Base-by-base conservation (phyloP, 116 monocot species). In the Zostera marina region DNA sequence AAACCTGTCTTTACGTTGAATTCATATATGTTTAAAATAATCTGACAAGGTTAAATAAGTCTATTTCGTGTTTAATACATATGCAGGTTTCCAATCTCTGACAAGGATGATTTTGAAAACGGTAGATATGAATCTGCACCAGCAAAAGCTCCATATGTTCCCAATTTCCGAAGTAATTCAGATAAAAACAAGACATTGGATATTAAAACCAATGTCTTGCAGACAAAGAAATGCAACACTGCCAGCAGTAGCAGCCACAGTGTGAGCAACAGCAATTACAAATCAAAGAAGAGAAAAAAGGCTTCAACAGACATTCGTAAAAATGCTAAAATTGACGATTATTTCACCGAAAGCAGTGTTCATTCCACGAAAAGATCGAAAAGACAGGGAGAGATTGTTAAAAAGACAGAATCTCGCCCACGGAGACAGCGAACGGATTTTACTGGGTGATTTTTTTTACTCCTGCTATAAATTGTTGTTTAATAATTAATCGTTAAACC, bases 21-120 rank as follows among this genome's bases (percentile, higher is more conserved):
- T 10, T 6, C 13, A 58, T 58, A n/a, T n/a, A n/a, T n/a, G n/a
- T n/a, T n/a, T n/a, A n/a, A n/a, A n/a, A n/a, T n/a, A n/a, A n/a
- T n/a, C n/a, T n/a, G n/a, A n/a, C n/a, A n/a, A n/a, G 41, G 19
- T 17, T 32, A 5, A 8, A 19, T n/a, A 6, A 25, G 14, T 11
- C 24, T 23, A n/a, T n/a, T n/a, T n/a, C 46, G 23, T 14, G 42
- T 60, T 15, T 23, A n/a, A 38, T 41, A 23, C 3, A 45, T 45
- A 44, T 46, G 24, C 74, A 94, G 94, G 70, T 88, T 94, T 39
- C 88, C 84, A 52, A 65, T 73, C n/a, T 44, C 73, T 63, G 75
- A 63, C 56, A 84, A 81, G 49, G 60, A 74, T 43, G 68, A 56
- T 5, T 59, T 43, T 47, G 81, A 71, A 56, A 51, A 41, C 43